Base-by-base conservation (phyloP, 2,329 filamentous ascomycete species). In the Aspergillus ruber region DNA sequence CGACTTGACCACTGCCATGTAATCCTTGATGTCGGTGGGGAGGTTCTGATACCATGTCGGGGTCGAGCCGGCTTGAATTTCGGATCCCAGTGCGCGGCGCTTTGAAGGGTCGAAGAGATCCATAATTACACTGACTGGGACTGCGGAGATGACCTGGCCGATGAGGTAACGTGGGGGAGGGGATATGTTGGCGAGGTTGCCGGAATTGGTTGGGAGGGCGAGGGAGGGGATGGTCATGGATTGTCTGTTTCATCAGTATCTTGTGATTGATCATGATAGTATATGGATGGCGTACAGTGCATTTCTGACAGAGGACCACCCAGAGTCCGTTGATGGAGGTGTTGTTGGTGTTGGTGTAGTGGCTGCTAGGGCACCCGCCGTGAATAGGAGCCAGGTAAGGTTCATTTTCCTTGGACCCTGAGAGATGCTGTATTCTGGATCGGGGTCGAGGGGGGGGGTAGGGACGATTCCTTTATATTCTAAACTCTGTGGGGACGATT, bases 21-120 rank as follows among this genome's bases (percentile, higher is more conserved):
- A 68, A 36, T 51, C 61, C 51, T 67, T 60, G n/a, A 63, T 60
- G 2, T 61, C 57, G 5, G 56, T 52, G 0, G 65, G 65, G 0
- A 68, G 56, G 25, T 52, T 54, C 10, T 46, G 42, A 18, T 67
- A 68, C 65, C 65, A 67, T 25, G 51, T 50, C 0, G 65, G 63
- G 0, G 64, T 67, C 36, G 48, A 58, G 0, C 65, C 65, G 8
- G 62, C 63, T 7, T 59, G 53, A 45, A 66, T 59, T 7, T 66
- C 55, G 33, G 57, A 61, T 6, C 61, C 60, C 5, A 68, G 51
- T 0, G 61, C 53, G 32, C 57, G 62, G 43, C 65, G 63, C 23
- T 59, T 57, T 6, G 50, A 42, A 1, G 62, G 59, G 23, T 66
- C 50, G 25, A 66, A 43, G 0, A 68, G 50, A 21, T 66, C 58